A percentile compares a stretch with the other conserved stretches of the same genome.
phyloP scores from a whole-genome alignment of 768 basidiomycete genomes.

The Rhodosporidiobolus sp. region DNA sequence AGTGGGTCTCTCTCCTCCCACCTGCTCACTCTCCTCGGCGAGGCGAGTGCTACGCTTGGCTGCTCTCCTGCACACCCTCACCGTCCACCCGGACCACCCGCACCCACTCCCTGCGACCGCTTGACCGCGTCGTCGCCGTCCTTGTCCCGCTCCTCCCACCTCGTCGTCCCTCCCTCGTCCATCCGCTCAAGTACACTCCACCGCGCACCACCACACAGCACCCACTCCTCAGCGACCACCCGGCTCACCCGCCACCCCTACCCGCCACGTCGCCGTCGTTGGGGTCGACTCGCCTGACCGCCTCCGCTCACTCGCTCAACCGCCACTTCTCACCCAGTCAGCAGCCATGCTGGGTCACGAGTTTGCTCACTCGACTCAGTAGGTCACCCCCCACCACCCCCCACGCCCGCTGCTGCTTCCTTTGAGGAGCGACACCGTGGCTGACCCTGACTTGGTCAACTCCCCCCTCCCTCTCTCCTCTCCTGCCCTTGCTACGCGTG shows the following conservation, averaged over 20 bases:
- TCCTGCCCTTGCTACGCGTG: background rate
- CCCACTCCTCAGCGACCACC: background rate
- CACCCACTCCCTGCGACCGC: background rate
- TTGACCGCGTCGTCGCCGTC: background rate
- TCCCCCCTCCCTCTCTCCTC: background rate
- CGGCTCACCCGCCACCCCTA: background rate
- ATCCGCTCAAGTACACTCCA: too few relatives aligned
- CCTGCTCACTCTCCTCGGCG: too few relatives aligned
- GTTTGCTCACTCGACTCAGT: conserved; percentile 38
- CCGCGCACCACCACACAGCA: too few relatives aligned
- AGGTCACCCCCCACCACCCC: background rate
- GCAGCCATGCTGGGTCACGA: conserved; percentile 38
- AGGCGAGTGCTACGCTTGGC: too few relatives aligned
- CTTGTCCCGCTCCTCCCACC: too few relatives aligned
- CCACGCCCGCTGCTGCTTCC: background rate
- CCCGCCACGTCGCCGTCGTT: background rate
- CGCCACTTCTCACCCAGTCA: background rate
- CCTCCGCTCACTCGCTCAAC: background rate
- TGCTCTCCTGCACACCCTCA: background rate
- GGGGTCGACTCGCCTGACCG: background rate
- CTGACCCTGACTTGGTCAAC: background rate
- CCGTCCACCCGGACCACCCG: background rate
- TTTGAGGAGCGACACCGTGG: background rate
- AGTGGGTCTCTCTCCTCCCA: background rate
- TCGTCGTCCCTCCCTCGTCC: too few relatives aligned